Evolutionary conservation across 1,139 yeast genomes (phyloP), one percentile per base, ranked within the genome.

Genomic region (Suhomyces anneliseae): DNA sequence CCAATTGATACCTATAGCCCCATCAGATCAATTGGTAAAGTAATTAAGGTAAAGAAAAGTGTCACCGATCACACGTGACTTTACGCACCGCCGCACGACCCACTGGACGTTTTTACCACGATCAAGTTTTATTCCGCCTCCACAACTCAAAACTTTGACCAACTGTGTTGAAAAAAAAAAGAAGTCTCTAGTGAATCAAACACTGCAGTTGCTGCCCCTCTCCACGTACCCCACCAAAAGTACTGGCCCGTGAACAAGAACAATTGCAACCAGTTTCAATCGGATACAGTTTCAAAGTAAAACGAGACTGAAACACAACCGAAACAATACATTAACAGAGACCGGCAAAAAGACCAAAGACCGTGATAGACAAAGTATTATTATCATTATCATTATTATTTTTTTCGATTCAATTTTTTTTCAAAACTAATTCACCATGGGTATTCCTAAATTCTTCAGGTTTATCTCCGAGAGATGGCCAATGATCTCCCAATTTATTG

Each of bases 381-480:
- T 32, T 32, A 32, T n/a, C 34, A 32, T 32, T n/a, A 32, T 32
- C 12, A n/a, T 11, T 6, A 32, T n/a, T n/a, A 32, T 4, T 34
- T 34, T 14, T 14, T 34, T 14, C 14, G 15, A 14, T 34, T 8
- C 6, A 12, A 2, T 27, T 38, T 12, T 12, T 8, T 12, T n/a
- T 36, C 32, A 9, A 9, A 9, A 4, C 7, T 11, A 29, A 29
- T 11, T 19, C 40, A 39, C 34, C 44, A 46, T 46, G 49, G 99
- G 99, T 77, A 92, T 93, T 66, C 98, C 98, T 48, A 92, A 93
- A 65, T 93, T 92, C 67, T 93, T 90, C 69, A 82, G 97, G 69
- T 93, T 90, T 75, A 90, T 93, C 74, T 90, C 98, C 45, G 99
- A 95, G 72, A 84, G 99, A 83, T 95, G 98, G 98, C 99, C 99